phyloP scores from a whole-genome alignment of 345 rosid species.

The Hirschfeldia incana region DNA sequence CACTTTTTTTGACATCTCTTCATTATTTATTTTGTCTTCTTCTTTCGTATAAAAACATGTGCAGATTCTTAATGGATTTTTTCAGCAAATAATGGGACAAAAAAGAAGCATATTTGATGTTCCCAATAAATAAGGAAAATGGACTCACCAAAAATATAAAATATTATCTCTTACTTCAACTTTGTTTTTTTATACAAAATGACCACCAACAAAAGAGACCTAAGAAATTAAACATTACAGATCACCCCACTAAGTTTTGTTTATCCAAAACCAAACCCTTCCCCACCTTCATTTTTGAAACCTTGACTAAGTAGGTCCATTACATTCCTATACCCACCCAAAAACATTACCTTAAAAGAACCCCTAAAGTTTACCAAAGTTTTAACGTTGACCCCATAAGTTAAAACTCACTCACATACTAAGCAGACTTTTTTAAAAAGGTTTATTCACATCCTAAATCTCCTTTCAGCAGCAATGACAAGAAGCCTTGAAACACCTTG shows the following conservation, averaged over 20 bases:
- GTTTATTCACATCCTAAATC: constrained; percentile 55
- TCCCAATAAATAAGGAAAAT: constrained; percentile 23
- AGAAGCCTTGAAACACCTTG: constrained; percentile 90
- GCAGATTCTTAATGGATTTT: constrained; percentile 2
- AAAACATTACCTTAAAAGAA: constrained; percentile 25
- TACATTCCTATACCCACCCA: constrained; percentile 31
- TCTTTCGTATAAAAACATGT: neutral
- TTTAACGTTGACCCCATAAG: constrained; percentile 31
- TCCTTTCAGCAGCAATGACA: constrained; percentile 63
- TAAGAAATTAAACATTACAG: constrained; percentile 22
- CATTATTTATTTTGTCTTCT: constrained; percentile 16
- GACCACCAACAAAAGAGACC: constrained; percentile 11
- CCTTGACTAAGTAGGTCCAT: constrained; percentile 29
- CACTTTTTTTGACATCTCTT: neutral
- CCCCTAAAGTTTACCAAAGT: constrained; percentile 4
- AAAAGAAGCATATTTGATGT: constrained; percentile 37
- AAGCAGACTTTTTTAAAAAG: neutral
- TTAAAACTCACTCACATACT: constrained; percentile 31
- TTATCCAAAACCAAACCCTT: constrained; percentile 19
- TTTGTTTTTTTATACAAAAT: constrained; percentile 26
- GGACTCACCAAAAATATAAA: constrained; percentile 12
- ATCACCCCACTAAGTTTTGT: constrained; percentile 28
- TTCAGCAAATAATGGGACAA: constrained; percentile 32
- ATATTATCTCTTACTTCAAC: constrained; percentile 11
- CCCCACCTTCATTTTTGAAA: constrained; percentile 18